Conservation (phyloP, 805 yeast species). For the Yamadazyma takamatsuzukensis region DNA sequence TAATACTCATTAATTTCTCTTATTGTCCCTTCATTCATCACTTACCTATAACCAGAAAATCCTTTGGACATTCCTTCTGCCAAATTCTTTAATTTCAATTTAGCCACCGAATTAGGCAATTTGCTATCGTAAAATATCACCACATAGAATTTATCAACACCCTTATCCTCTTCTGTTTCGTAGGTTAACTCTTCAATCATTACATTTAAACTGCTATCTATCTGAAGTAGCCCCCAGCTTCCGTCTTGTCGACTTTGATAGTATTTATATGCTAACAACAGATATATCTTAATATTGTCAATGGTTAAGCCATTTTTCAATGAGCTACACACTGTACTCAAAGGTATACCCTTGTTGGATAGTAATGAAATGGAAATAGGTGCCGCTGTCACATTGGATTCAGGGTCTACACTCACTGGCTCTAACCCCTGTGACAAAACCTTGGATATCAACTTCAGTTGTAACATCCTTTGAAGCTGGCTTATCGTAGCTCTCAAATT, state of each 20-base stretch:
- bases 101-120: constrained; percentile 32
- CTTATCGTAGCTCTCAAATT: too few relatives aligned
- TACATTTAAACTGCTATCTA: constrained; percentile 26
- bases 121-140: constrained; percentile 28
- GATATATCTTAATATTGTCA: constrained; percentile 31
- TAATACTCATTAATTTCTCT: not conserved
- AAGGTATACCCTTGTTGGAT: constrained; percentile 35
- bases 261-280: constrained; percentile 32
- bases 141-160: constrained; percentile 17
- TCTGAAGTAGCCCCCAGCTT: constrained; percentile 11
- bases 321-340: constrained; percentile 30
- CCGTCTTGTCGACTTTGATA: constrained; percentile 5
- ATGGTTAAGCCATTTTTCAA: constrained; percentile 11
- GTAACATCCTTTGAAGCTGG: constrained; percentile 26
- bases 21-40: not conserved
- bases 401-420: constrained; percentile 10
- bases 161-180: constrained; percentile 4
- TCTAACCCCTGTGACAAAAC: constrained; percentile 30
- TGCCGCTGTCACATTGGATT: constrained; percentile 8
- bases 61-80: constrained; percentile 28
- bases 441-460: constrained; percentile 34
- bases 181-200: constrained; percentile 14
- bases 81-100: constrained; percentile 31
- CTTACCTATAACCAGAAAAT: constrained; percentile 24
- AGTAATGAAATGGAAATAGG: constrained; percentile 33